Evolutionary conservation across 805 yeast species (phyloP).

Genomic region (Wickerhamiella occidentalis): DNA sequence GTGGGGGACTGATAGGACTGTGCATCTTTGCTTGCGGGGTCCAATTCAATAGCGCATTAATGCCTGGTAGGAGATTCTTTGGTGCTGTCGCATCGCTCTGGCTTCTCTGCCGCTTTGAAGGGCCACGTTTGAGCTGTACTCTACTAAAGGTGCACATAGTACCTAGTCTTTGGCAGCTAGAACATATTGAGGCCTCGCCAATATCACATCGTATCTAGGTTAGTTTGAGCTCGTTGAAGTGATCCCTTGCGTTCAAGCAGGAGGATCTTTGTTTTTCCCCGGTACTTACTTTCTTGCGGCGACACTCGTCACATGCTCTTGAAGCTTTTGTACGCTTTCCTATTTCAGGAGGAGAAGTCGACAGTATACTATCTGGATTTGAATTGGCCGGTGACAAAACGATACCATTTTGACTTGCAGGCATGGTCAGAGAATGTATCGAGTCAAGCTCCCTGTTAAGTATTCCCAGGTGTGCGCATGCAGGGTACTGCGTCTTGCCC

Average conservation of each 20-base stretch:
- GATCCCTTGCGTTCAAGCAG: too few relatives aligned
- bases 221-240: neutral
- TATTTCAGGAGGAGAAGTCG: slow-evolving; percentile 5
- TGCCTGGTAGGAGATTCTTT: slow-evolving; percentile 13
- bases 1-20: slow-evolving; percentile 1
- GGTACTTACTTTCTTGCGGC: slow-evolving; percentile 31
- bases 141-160: slow-evolving; percentile 45
- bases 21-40: slow-evolving; percentile 5
- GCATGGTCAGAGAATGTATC: neutral
- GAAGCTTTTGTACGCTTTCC: slow-evolving; percentile 22
- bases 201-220: slow-evolving; percentile 32
- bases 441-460: neutral
- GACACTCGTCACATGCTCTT: slow-evolving; percentile 29
- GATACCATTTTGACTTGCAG: neutral
- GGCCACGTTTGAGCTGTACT: slow-evolving; percentile 51
- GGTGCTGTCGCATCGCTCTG: slow-evolving; percentile 13
- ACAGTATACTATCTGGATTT: neutral
- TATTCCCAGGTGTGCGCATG: slow-evolving; percentile 3
- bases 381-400: neutral
- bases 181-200: slow-evolving; percentile 31
- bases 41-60: slow-evolving; percentile 15
- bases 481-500: slow-evolving; percentile 6
- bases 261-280: too few relatives aligned
- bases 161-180: slow-evolving; percentile 40
- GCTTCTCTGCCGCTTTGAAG: slow-evolving; percentile 37